Base-by-base conservation (phyloP, 176 grass and related monocot species). In the Oryza brachyantha region DNA sequence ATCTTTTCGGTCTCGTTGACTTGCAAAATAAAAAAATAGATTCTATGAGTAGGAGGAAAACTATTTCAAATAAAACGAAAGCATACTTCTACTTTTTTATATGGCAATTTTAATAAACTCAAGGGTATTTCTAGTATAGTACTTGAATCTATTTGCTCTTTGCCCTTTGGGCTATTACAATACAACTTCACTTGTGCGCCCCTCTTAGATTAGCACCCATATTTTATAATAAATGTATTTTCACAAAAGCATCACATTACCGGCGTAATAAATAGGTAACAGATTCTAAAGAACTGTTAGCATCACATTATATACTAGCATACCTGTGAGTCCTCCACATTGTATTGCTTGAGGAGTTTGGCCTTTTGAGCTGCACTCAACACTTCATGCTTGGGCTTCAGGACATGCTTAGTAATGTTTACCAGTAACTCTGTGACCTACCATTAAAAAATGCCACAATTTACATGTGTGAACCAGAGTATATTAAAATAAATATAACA, bases 341-440 rank as follows among this genome's bases (percentile, higher is more conserved):
- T 90, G 52, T 89, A 93, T 45, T 83, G 46, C 29, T 83, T 86
- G 52, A 94, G 68, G 67, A 98, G 74, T 26, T 89, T 86, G 54
- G 34, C n/a, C 64, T 94, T 98, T 82, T 94, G 87, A 48, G 94
- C 83, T 70, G 54, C 72, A 74, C 73, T 84, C 41, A 98, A 64
- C 36, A 94, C 71, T 37, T 85, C 73, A 91, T 98, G 96, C 50
- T 83, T 87, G 73, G 92, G 96, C 66, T 84, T 91, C 73, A 98
- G 86, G 36, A 83, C 81, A 91, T 98, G 96, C 81, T 89, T 94
- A 61, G 85, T 93, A 72, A 89, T 87, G 62, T 98, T 98, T 34
- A 94, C 90, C 61, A 93, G 87, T 89, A 98, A 75, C n/a, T 98
- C 92, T 10, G 81, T 94, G 38, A 94, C 86, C 96, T 97, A 83